Percentiles rank a stretch among this genome's conserved stretches.
Conservation (phyloP, 768 basidiomycete genomes). For the Lentinula aciculospora region DNA sequence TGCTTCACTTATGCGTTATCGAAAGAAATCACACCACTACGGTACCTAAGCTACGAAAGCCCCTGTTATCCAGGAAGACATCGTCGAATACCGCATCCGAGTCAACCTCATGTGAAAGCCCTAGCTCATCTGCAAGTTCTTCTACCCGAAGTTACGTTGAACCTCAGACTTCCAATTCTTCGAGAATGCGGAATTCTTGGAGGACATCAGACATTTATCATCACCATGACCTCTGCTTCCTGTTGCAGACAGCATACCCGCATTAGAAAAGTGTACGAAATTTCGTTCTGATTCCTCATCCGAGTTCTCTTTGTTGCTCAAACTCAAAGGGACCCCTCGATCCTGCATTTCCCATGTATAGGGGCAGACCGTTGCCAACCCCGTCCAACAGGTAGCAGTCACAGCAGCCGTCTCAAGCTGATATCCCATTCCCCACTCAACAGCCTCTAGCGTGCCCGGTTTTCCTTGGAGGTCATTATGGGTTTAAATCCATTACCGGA, state of each 20-base stretch:
- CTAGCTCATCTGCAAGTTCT: no score
- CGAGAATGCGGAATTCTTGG: neutral
- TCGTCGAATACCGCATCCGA: neutral
- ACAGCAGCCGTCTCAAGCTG: no score
- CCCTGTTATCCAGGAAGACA: neutral
- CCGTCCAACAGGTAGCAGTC: no score
- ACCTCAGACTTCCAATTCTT: no score
- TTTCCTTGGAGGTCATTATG: no score
- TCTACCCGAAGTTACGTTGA: no score
- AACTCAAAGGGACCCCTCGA: no score
- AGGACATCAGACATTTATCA: neutral
- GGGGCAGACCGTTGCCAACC: no score
- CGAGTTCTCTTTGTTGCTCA: neutral
- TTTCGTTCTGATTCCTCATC: neutral
- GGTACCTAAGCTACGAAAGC: neutral
- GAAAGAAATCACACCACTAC: neutral
- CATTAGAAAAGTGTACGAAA: neutral
- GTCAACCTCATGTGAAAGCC: neutral
- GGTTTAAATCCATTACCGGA: no score
- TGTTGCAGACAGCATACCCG: neutral
- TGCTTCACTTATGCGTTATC: conserved; percentile 2
- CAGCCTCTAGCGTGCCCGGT: no score
- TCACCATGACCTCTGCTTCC: neutral
- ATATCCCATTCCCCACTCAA: no score
- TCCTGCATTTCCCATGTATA: no score